Base-by-base conservation (phyloP, 2,329 filamentous ascomycete species). In the Lecanicillium sp. region DNA sequence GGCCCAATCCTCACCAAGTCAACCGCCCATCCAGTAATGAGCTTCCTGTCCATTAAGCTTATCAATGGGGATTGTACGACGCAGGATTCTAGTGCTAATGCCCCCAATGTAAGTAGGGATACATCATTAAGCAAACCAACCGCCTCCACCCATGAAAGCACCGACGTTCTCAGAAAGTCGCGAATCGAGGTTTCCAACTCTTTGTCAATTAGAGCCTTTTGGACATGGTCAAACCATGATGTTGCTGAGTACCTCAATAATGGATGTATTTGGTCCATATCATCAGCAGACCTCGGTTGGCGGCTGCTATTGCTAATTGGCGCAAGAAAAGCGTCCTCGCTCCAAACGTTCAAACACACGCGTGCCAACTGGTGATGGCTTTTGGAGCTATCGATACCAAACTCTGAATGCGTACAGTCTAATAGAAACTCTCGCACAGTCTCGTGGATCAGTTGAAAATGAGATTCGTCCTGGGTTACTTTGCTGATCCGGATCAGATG, bases 401-500 rank as follows among this genome's bases (percentile, higher is more conserved):
- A 33, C 18, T 38, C 36, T 5, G 29, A 32, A 18, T 33, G 12
- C 13, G 27, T 14, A 11, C 14, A 19, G 11, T 38, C 19, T 5
- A 33, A 9, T 9, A 33, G 11, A n/a, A 38, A 38, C 4, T 33
- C 36, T 17, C 29, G 20, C 20, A 28, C 29, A 4, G 29, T 38
- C 11, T 38, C 36, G 9, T 38, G 36, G 9, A 38, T 29, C 12
- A 38, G 29, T 17, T 38, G 29, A 1, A 38, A 19, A 20, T 16
- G 20, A 14, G 11, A 5, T 12, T 33, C 15, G 6, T 38, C 36
- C 2, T n/a, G n/a, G n/a, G n/a, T n/a, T n/a, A n/a, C n/a, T n/a
- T n/a, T n/a, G n/a, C n/a, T n/a, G n/a, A 38, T n/a, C 9, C 15
- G 27, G n/a, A 38, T 33, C 13, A 38, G 36, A 19, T 33, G 36